Base-by-base conservation (phyloP, 805 yeast species). In the Nakazawaea molendinolei region DNA sequence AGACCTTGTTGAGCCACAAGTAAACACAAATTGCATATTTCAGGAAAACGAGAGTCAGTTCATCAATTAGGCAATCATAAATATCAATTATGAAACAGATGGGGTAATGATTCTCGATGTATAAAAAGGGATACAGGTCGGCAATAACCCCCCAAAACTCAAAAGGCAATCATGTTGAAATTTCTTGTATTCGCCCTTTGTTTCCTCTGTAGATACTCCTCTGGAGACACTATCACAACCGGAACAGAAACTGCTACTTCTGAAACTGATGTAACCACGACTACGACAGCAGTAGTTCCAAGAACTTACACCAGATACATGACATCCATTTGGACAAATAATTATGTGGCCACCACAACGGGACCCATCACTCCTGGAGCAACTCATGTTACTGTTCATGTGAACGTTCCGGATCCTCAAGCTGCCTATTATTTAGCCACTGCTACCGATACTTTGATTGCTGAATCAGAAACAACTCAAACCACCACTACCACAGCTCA, bases 301-400 rank as follows among this genome's bases (percentile, higher is more conserved):
- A 25, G 31, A 25, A 31, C 40, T 9, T 28, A 32, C 17, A 37
- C 40, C 8, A 26, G 28, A 23, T 24, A 24, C 23, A 12, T 33
- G 4, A 33, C 36, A 7, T n/a, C 30, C 3, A 17, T 22, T 24
- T 33, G 36, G 36, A 4, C 3, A 4, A 19, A 20, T 5, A 6
- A 22, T 4, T 33, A 5, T 24, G 12, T 23, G 8, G 17, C 29
- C 5, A 23, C 36, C 8, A 18, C 36, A 12, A 33, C 36, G 5
- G 36, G 30, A 12, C 23, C 23, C 6, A 33, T 33, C 24, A 33
- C 18, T 24, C n/a, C 14, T 10, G 36, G 36, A 16, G 30, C 18
- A 25, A 33, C 36, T 25, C 30, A 24, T 33, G 29, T 33, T 10
- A 33, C 36, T 8, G 36, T 33, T 9, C 17, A 12, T 19, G 36